Evolutionary conservation across 148 eudicot species (phyloP).

Genomic region (Vaccinium vitisidaea): DNA sequence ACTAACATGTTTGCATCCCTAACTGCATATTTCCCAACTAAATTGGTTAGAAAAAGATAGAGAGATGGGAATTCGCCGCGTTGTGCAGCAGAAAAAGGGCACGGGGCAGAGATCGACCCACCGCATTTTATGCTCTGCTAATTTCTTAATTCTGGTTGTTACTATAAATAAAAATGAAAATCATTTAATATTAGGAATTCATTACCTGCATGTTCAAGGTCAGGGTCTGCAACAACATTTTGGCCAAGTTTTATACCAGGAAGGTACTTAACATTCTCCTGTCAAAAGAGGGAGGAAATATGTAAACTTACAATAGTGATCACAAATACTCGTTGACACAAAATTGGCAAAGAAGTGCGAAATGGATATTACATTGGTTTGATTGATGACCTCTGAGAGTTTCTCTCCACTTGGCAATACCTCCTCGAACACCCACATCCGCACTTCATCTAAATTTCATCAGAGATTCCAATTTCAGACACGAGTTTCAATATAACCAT

Average conservation of each 20-base stretch:
- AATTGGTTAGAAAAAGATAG: background rate
- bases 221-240: slow-evolving; percentile 91
- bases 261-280: slow-evolving; percentile 93
- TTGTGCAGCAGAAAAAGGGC: background rate
- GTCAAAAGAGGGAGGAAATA: background rate
- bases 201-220: slow-evolving; percentile 80
- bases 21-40: slow-evolving; percentile 43
- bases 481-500: background rate
- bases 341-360: background rate
- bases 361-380: slow-evolving; percentile 58
- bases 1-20: slow-evolving; percentile 87
- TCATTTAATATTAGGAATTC: background rate
- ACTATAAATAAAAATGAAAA: background rate
- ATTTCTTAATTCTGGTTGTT: background rate
- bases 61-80: background rate
- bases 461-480: slow-evolving; percentile 3
- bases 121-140: background rate
- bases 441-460: slow-evolving; percentile 76
- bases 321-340: background rate
- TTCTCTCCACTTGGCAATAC: slow-evolving; percentile 67
- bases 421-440: slow-evolving; percentile 98
- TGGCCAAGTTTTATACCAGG: slow-evolving; percentile 87
- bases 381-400: slow-evolving; percentile 72
- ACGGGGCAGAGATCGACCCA: background rate
- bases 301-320: background rate